Percentiles rank a stretch among this genome's conserved stretches.
These are phyloP conservation scores for Fusarium ramigenum DNA, from an alignment of 2,329 filamentous ascomycete species.

Conservation along the genomic window DNA sequence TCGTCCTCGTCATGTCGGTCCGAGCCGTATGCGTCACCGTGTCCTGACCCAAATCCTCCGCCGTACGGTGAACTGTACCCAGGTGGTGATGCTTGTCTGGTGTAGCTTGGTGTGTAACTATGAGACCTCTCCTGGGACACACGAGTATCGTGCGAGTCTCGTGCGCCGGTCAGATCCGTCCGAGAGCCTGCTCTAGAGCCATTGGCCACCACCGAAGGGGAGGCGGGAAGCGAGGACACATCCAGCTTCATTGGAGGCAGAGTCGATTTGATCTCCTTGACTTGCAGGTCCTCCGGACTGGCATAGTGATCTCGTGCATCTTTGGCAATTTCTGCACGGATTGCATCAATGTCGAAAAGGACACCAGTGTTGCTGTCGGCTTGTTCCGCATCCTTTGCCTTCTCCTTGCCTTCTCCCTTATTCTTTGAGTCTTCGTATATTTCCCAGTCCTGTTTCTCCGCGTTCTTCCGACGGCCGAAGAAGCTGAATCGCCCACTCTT, in stretches of 20 bases:
- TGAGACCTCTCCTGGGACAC: slow-evolving; percentile 36
- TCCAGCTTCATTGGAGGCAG: slow-evolving; percentile 89
- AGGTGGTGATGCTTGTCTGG: slow-evolving; percentile 25
- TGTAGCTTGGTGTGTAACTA: slow-evolving; percentile 38
- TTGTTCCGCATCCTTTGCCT: slow-evolving; percentile 48
- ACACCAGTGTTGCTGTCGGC: slow-evolving; percentile 68
- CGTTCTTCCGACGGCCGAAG: slow-evolving; percentile 84
- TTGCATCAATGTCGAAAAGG: slow-evolving; percentile 95
- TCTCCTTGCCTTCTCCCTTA: slow-evolving; percentile 49
- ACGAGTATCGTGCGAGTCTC: slow-evolving; percentile 40
- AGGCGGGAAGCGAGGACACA: slow-evolving; percentile 50
- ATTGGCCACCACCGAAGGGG: slow-evolving; percentile 35
- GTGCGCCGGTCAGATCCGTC: slow-evolving; percentile 17
- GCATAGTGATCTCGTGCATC: slow-evolving; percentile 67
- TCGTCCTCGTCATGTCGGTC: slow-evolving; percentile 55
- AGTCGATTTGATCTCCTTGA: slow-evolving; percentile 87
- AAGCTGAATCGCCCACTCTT: slow-evolving; percentile 72
- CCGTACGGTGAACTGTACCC: slow-evolving; percentile 35
- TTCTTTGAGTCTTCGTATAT: slow-evolving; percentile 78
- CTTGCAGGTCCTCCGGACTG: slow-evolving; percentile 58
- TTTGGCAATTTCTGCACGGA: slow-evolving; percentile 82
- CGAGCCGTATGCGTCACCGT: slow-evolving; percentile 38
- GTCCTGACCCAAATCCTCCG: slow-evolving; percentile 26
- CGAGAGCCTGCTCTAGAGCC: slow-evolving; percentile 31
- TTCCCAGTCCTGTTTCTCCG: slow-evolving; percentile 90